Evolutionary conservation across 2,329 filamentous ascomycete genomes (phyloP).

Genomic region (Xylaria sp.): DNA sequence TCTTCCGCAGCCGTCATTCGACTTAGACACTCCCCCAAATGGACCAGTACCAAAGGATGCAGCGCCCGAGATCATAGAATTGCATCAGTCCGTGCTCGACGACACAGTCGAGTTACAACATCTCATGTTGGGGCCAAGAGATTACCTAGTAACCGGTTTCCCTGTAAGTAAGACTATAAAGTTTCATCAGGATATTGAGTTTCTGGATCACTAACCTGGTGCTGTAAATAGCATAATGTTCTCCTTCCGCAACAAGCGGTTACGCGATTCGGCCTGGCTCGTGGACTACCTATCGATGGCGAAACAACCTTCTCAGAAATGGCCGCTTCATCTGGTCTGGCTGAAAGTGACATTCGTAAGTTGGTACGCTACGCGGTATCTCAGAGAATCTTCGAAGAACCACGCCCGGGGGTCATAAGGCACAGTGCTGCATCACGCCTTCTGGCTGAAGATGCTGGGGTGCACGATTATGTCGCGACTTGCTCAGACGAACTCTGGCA

Average conservation of each 20-base stretch:
- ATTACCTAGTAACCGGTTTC: conserved; percentile 36
- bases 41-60: conserved; percentile 18
- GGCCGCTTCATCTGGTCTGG: background rate
- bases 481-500: conserved; percentile 34
- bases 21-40: conserved; percentile 28
- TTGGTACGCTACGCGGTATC: conserved; percentile 30
- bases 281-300: background rate
- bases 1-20: conserved; percentile 40
- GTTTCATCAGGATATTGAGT: too few species aligned
- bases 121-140: conserved; percentile 39
- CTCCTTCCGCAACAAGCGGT: conserved; percentile 23
- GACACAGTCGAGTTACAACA: conserved; percentile 38
- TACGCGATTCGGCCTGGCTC: too few species aligned
- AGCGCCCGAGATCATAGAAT: conserved; percentile 23
- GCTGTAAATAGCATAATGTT: conserved; percentile 16
- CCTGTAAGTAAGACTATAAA: background rate
- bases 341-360: background rate
- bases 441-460: conserved; percentile 51
- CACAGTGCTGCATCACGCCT: conserved; percentile 42
- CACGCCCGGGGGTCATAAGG: conserved; percentile 37
- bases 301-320: background rate
- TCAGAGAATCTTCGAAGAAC: conserved; percentile 51
- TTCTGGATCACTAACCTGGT: too few species aligned
- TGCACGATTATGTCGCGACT: conserved; percentile 57
- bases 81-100: conserved; percentile 34